phyloP scores from a whole-genome alignment of 2,329 filamentous ascomycete genomes.

The Delphinella strobiligena region DNA sequence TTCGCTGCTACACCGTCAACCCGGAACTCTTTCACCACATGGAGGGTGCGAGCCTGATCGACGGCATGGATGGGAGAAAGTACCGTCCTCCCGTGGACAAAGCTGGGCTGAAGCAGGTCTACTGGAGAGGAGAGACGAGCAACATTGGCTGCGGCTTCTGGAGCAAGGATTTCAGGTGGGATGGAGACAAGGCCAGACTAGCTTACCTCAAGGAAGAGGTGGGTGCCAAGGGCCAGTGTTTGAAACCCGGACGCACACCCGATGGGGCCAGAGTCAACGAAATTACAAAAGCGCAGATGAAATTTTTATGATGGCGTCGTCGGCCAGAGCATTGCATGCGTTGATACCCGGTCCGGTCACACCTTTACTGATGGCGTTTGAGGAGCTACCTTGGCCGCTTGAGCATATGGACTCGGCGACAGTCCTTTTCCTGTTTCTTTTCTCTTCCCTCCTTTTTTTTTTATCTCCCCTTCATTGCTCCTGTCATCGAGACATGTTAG shows the following conservation, averaged over 20 bases:
- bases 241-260: conserved; percentile 16
- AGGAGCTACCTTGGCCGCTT: not conserved
- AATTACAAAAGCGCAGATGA: conserved; percentile 2
- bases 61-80: conserved; percentile 11
- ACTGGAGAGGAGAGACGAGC: conserved; percentile 10
- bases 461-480: not conserved
- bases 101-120: conserved; percentile 4
- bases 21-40: conserved; percentile 30
- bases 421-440: not conserved
- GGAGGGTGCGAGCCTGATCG: conserved; percentile 25
- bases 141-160: conserved; percentile 27
- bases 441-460: not conserved
- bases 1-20: conserved; percentile 24
- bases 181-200: conserved; percentile 19
- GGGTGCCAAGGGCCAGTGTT: conserved; percentile 24
- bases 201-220: conserved; percentile 24
- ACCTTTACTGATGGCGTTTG: not conserved
- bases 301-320: not conserved
- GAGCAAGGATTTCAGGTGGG: conserved; percentile 24
- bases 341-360: not conserved
- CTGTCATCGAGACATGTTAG: too few relatives aligned
- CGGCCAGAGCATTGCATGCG: not conserved
- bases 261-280: conserved; percentile 2
- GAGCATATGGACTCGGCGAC: not conserved
- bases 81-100: conserved; percentile 4